Conservation (phyloP, 78 protist species). For the Dictyostelium brefeldianum region DNA sequence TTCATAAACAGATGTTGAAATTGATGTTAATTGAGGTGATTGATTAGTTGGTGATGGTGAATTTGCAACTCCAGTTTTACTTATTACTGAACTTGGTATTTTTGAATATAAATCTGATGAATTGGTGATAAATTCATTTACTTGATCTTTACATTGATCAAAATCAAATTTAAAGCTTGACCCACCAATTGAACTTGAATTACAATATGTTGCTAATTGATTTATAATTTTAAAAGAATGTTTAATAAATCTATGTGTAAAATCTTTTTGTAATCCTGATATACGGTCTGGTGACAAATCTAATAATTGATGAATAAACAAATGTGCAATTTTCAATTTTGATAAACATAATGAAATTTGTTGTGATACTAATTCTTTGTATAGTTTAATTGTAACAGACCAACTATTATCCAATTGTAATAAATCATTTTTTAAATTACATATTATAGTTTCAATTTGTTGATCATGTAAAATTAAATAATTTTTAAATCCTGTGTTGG, state of each 20-base stretch:
- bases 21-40: neutral
- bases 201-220: neutral
- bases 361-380: slow-evolving; percentile 3
- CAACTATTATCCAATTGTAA: neutral
- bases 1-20: neutral
- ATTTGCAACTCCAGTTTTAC: neutral
- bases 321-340: slow-evolving; percentile 7
- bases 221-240: slow-evolving; percentile 28
- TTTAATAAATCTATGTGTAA: slow-evolving; percentile 9
- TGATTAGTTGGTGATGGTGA: slow-evolving; percentile 33
- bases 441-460: slow-evolving; percentile 15
- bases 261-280: slow-evolving; percentile 12
- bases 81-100: neutral
- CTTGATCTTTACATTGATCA: neutral
- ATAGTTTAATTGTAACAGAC: neutral
- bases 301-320: slow-evolving; percentile 10
- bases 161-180: neutral
- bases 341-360: neutral
- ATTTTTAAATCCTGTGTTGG: neutral
- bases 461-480: slow-evolving; percentile 21
- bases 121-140: neutral
- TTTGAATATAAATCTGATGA: slow-evolving; percentile 25
- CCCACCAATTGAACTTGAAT: neutral
- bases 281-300: neutral
- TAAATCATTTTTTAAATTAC: slow-evolving; percentile 22